Evolutionary conservation across 2,329 filamentous ascomycete genomes (phyloP), one percentile per base, ranked within the genome.

Genomic region (Cordyceps militaris): DNA sequence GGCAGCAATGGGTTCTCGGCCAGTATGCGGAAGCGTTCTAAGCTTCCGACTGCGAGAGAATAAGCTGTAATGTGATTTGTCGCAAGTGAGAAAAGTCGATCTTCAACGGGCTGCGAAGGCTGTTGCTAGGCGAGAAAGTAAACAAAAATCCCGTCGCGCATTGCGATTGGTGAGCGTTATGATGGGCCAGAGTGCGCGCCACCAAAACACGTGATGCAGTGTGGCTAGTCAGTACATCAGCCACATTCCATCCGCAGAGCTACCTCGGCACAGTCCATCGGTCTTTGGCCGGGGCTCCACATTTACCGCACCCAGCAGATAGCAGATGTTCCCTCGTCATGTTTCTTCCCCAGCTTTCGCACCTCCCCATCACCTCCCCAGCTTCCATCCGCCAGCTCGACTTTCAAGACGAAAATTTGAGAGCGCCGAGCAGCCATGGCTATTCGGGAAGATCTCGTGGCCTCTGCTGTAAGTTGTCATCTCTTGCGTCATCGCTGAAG

Each of bases 401-500:
- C 26, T 47, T 57, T 48, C 34, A 49, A 53, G 24, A 24, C 10
- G 34, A 7, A 8, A 9, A 11, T 36, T n/a, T 58, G 56, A 42
- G 14, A 49, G 32, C 26, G 3, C 13, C 26, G 42, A 34, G 48
- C 3, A 60, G 66, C 71, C 73, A 93, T 85, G 79, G 86, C 92
- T 78, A 91, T 96, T 78, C 91, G 94, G 71, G 93, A 97, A 84
- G 93, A 97, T 72, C 79, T 97, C 63, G 84, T 96, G 67, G 80
- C 85, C 65, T 96, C 91, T 69, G 92, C 90, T 70, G 86, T 88
- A 79, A 66, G 73, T 71, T 24, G n/a, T n/a, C 24, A 23, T 30
- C 40, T 40, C 34, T 52, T 55, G 38, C 28, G 28, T 14, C 13
- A n/a, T 49, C 32, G n/a, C 43, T 58, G 32, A 26, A 43, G 47